Evolutionary conservation across 2,329 filamentous ascomycete species (phyloP).

Genomic region (Botrytis sinoallii): DNA sequence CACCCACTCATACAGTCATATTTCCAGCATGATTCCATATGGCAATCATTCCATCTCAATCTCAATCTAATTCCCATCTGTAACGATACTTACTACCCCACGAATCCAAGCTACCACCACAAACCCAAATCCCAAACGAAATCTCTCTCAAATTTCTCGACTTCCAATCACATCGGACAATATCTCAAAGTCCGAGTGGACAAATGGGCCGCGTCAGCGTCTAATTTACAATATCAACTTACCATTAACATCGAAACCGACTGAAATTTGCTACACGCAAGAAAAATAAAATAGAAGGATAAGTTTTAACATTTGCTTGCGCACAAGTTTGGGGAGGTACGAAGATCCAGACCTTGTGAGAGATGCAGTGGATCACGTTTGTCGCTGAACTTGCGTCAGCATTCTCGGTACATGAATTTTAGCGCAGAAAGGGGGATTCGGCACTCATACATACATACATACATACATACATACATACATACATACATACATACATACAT

Average conservation of each 20-base stretch:
- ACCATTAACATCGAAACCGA: background rate
- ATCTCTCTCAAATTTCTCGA: too few relatives aligned
- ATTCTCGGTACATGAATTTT: background rate
- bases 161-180: too few relatives aligned
- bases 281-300: background rate
- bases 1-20: too few relatives aligned
- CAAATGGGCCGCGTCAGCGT: background rate
- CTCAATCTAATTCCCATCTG: too few relatives aligned
- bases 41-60: too few relatives aligned
- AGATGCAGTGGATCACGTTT: rapidly evolving
- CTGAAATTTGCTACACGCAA: rapidly evolving
- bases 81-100: too few relatives aligned
- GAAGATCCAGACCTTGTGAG: background rate
- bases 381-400: background rate
- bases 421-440: background rate
- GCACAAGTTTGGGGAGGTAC: background rate
- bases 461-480: background rate
- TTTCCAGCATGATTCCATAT: too few relatives aligned
- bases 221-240: background rate
- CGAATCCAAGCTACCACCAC: too few relatives aligned
- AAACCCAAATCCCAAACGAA: too few relatives aligned
- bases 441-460: background rate
- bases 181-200: background rate
- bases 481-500: background rate
- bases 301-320: background rate